Evolutionary conservation across 177 flowering plant species (phyloP).

Genomic region (Vitis hybrid): DNA sequence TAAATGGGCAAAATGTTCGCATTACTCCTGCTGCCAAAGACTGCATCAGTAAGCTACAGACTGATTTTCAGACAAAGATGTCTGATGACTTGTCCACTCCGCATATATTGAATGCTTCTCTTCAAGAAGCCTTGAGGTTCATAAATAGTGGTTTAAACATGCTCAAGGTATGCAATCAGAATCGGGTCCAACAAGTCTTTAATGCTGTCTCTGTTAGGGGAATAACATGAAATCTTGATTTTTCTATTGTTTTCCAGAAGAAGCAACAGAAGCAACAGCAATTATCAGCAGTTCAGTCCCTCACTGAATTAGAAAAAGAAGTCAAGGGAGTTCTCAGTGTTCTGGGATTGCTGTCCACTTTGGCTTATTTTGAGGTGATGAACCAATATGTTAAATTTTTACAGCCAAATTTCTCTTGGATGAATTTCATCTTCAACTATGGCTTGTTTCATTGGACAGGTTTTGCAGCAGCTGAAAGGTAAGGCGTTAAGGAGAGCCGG

Average conservation of each 20-base stretch:
- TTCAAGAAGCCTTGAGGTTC: constrained; percentile 63
- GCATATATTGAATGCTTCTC: constrained; percentile 54
- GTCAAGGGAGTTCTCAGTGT: constrained; percentile 47
- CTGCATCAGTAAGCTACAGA: constrained; percentile 55
- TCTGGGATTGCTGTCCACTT: constrained; percentile 62
- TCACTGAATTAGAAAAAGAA: constrained; percentile 56
- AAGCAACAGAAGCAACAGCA: constrained; percentile 57
- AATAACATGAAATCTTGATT: background rate
- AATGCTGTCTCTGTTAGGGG: background rate
- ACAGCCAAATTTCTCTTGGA: too few relatives aligned
- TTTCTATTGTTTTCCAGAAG: constrained; percentile 34
- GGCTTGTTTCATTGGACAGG: constrained; percentile 37
- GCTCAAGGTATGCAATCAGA: constrained; percentile 53
- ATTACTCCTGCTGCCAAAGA: constrained; percentile 51
- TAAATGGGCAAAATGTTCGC: constrained; percentile 28
- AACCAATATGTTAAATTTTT: too few relatives aligned
- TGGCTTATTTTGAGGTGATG: constrained; percentile 59
- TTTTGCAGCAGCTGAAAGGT: constrained; percentile 70
- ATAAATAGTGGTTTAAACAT: constrained; percentile 51
- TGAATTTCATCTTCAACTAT: background rate
- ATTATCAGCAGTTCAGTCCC: constrained; percentile 43
- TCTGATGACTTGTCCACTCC: constrained; percentile 84
- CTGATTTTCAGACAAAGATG: constrained; percentile 69
- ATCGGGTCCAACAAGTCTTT: too few relatives aligned
- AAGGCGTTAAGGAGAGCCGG: constrained; percentile 77